phyloP scores from a whole-genome alignment of 2,329 filamentous ascomycete species.

The Cercospora brassicicola region DNA sequence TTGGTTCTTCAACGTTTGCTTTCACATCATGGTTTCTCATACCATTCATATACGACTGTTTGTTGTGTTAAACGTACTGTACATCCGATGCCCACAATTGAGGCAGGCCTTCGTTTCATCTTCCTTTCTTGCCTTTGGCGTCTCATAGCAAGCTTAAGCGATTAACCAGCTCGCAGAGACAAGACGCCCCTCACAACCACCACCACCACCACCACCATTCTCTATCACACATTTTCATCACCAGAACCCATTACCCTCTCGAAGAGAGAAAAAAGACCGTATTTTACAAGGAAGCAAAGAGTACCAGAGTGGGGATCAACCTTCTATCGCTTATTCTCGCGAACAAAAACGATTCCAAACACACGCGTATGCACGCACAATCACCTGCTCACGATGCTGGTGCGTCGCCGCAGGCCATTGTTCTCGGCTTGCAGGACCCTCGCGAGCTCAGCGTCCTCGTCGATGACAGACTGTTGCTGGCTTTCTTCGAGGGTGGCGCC shows the following conservation, averaged over 20 bases:
- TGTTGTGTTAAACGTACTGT: not conserved
- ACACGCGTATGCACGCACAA: not conserved
- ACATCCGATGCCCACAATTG: not conserved
- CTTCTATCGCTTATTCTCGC: constrained; percentile 3
- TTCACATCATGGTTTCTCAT: not conserved
- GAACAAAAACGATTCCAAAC: not conserved
- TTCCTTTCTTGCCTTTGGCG: not conserved
- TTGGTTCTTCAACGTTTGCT: not conserved
- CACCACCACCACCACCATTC: not conserved
- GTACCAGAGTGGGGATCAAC: constrained; percentile 4
- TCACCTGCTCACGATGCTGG: constrained; percentile 8
- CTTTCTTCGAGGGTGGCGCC: constrained; percentile 7
- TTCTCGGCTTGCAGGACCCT: constrained; percentile 25
- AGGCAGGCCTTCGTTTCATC: constrained; percentile 2
- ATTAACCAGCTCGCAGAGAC: not conserved
- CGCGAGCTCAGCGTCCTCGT: constrained; percentile 23
- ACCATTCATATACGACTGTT: not conserved
- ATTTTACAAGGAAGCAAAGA: not conserved
- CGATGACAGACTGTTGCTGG: not conserved
- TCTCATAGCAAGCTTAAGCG: not conserved
- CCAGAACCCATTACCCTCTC: not conserved
- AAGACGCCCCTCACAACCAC: not conserved
- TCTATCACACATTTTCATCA: not conserved
- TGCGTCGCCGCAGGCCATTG: constrained; percentile 22
- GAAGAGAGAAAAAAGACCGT: not conserved